phyloP scores from a whole-genome alignment of 352 stramenopile genomes.

The Phytopythium sindhum region DNA sequence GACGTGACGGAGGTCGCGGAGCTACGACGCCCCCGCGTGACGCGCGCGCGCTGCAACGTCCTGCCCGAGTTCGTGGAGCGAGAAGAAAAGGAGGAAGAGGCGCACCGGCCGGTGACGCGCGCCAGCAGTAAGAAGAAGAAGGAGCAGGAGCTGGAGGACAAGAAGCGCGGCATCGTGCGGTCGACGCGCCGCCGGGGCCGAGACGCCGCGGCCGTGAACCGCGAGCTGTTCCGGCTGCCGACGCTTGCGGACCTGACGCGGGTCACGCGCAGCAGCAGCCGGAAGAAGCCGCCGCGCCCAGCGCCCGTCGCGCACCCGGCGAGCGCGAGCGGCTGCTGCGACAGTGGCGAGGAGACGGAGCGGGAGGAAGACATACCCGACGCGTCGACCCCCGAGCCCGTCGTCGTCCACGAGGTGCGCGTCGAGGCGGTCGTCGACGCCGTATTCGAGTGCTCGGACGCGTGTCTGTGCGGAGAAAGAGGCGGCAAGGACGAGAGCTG shows the following conservation, averaged over 20 bases:
- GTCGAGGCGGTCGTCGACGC: slow-evolving; percentile 2
- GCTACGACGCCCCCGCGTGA: neutral
- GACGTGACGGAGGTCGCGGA: slow-evolving; percentile 16
- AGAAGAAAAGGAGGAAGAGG: neutral
- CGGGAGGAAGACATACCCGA: neutral
- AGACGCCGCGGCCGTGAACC: neutral
- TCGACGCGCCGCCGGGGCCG: neutral
- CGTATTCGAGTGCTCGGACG: slow-evolving; percentile 4
- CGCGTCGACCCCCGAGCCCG: neutral
- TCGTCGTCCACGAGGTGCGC: neutral
- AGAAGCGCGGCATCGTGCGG: slow-evolving; percentile 7
- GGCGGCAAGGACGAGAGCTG: slow-evolving; percentile 1
- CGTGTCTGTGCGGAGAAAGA: neutral
- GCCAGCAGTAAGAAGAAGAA: slow-evolving; percentile 2
- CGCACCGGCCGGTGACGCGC: neutral
- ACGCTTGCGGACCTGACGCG: slow-evolving; percentile 5
- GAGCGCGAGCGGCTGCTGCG: neutral
- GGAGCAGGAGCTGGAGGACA: neutral
- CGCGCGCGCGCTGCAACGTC: neutral
- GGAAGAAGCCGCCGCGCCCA: neutral
- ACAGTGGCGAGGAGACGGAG: slow-evolving; percentile 8
- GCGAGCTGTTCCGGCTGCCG: slow-evolving; percentile 7
- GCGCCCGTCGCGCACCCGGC: neutral
- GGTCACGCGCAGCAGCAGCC: slow-evolving; percentile 2
- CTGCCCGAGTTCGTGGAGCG: neutral